These are phyloP conservation scores for Phialocephala sp. DNA, from an alignment of 2,329 filamentous ascomycete genomes.

Conservation along the genomic window DNA sequence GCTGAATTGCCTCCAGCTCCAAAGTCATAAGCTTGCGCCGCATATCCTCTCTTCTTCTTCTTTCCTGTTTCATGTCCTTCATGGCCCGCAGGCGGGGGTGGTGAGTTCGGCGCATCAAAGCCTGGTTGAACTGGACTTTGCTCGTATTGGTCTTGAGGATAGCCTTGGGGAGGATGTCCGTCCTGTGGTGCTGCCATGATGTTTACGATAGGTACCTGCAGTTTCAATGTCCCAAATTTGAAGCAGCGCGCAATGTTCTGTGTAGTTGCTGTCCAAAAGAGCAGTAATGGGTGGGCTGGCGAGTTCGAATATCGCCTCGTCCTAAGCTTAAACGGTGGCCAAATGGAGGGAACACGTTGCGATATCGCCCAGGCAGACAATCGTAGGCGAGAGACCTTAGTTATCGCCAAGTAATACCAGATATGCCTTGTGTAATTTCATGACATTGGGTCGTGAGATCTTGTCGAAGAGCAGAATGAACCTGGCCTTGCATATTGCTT, in stretches of 20 bases:
- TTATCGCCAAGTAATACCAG: slow-evolving; percentile 20
- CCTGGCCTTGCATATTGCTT: slow-evolving; percentile 23
- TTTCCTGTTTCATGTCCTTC: slow-evolving; percentile 55
- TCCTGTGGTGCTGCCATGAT: slow-evolving; percentile 57
- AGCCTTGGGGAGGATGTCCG: slow-evolving; percentile 53
- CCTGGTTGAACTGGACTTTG: slow-evolving; percentile 47
- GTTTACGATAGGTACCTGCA: slow-evolving; percentile 9
- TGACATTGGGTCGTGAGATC: slow-evolving; percentile 28
- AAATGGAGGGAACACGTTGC: slow-evolving; percentile 41
- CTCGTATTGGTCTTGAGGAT: slow-evolving; percentile 54
- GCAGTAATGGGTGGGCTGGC: slow-evolving; percentile 21
- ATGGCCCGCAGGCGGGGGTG: slow-evolving; percentile 41
- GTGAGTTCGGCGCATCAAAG: slow-evolving; percentile 34
- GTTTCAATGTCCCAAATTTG: background rate
- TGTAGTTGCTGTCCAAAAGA: slow-evolving; percentile 22
- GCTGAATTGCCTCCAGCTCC: slow-evolving; percentile 83
- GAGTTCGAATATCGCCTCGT: slow-evolving; percentile 23
- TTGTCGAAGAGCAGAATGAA: slow-evolving; percentile 19
- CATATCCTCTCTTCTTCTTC: slow-evolving; percentile 95
- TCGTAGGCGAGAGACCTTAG: slow-evolving; percentile 21
- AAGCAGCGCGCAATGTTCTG: slow-evolving; percentile 21
- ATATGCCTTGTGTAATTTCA: slow-evolving; percentile 27
- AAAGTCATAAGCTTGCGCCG: slow-evolving; percentile 93
- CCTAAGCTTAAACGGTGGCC: slow-evolving; percentile 28
- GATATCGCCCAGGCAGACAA: slow-evolving; percentile 24